Evolutionary conservation across 2,329 filamentous ascomycete genomes (phyloP), one percentile per base, ranked within the genome.

Genomic region (Verticillium nubilum): DNA sequence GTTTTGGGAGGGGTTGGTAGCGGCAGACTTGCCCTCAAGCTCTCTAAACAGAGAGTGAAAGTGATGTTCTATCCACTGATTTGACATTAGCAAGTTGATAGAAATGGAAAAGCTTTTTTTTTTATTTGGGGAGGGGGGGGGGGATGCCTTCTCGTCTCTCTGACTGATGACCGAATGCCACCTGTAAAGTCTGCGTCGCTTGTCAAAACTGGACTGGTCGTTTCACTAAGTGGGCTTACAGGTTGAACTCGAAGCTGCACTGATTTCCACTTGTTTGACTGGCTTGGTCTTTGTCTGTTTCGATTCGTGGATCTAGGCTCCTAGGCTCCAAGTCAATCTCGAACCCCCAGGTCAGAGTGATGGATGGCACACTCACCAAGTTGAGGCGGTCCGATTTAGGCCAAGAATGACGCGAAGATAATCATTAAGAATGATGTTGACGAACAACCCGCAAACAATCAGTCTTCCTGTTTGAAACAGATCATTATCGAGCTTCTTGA

Each of bases 401-500:
- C 73, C 73, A 54, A 75, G 67, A 12, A 76, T 70, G 1, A 70
- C 71, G 2, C 74, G 68, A 6, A 76, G 66, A 50, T 78, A 78
- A 60, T 78, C 76, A 58, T 71, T 67, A 1, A 77, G 64, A 5
- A 73, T 67, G 19, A 76, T 78, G 68, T 84, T 84, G 62, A 84
- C 78, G 64, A 83, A 86, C 27, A 86, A 74, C 54, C 82, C 82
- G 53, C 80, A 83, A 0, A 79, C 83, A 56, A 86, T 75, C 26
- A 76, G 69, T 17, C 73, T 66, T 6, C 67, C 72, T 2, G 72
- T 76, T 25, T 76, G 68, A 63, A 77, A 77, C 5, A 77, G 66
- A 52, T 76, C 73, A 13, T 76, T 68, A 57, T 78, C 74, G 10
- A 68, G 69, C 56, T 72, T 73, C 47, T 62, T 53, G 62, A 75